Evolutionary conservation across 1,284 basidiomycete species (phyloP).

Genomic region (Cryptococcus sp.): DNA sequence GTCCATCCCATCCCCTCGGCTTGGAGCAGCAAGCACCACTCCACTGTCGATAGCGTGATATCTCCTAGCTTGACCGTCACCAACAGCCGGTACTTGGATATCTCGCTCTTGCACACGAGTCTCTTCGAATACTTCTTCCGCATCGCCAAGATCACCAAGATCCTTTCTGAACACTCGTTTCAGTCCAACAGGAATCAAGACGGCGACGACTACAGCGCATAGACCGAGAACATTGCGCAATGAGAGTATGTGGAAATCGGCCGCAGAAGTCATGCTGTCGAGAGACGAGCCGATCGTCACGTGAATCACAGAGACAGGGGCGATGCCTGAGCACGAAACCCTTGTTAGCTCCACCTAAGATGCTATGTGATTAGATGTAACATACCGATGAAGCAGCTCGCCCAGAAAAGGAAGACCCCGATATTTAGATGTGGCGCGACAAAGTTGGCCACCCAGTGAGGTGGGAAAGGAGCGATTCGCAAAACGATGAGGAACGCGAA

Average conservation of each 20-base stretch:
- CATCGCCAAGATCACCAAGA: slow-evolving; percentile 46
- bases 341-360: not conserved
- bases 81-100: slow-evolving; percentile 26
- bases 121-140: slow-evolving; percentile 35
- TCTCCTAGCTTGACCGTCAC: slow-evolving; percentile 25
- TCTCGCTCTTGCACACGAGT: slow-evolving; percentile 11
- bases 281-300: slow-evolving; percentile 91
- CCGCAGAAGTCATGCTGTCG: slow-evolving; percentile 90
- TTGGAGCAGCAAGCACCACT: slow-evolving; percentile 39
- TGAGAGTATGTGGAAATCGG: slow-evolving; percentile 89
- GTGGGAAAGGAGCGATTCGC: slow-evolving; percentile 81
- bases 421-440: slow-evolving; percentile 93
- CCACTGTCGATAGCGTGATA: slow-evolving; percentile 47
- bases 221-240: slow-evolving; percentile 82
- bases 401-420: slow-evolving; percentile 80
- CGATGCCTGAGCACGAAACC: slow-evolving; percentile 59
- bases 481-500: slow-evolving; percentile 82
- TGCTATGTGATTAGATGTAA: not conserved
- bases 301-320: slow-evolving; percentile 90
- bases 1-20: slow-evolving; percentile 31
- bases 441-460: slow-evolving; percentile 95
- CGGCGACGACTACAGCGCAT: slow-evolving; percentile 80
- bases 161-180: slow-evolving; percentile 56
- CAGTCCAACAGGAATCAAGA: slow-evolving; percentile 85
- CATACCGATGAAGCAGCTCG: slow-evolving; percentile 74